Base-by-base conservation (phyloP, 2,329 filamentous ascomycete genomes). In the Fusarium sp. region DNA sequence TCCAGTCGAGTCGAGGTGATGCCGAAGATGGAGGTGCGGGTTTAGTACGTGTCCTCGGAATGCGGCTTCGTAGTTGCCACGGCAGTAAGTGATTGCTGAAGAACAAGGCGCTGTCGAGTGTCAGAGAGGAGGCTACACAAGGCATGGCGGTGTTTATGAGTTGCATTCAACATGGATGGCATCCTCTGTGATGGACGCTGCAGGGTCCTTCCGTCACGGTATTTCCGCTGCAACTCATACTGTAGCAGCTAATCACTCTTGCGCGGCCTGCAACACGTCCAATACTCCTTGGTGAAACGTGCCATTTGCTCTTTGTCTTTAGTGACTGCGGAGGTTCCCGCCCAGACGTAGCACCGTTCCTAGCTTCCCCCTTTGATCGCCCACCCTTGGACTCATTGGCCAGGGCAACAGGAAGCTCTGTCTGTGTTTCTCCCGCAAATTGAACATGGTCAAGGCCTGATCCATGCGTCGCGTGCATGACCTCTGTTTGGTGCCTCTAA, bases 401-500 rank as follows among this genome's bases (percentile, higher is more conserved):
- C 63, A 66, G 59, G 66, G 54, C 35, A 61, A 57, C 61, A 62
- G 32, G 60, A 63, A 52, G 60, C 63, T 52, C 30, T 54, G 39
- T 63, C 43, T 54, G 39, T 60, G 43, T 52, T 30, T 74, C 43
- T 67, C 61, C 69, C 66, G 45, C 39, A 60, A 64, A 66, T 50
- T 30, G 67, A 67, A 67, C 41, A 67, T 61, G 72, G 54, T 63
- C 75, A 45, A 50, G 45, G 20, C 58, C 48, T 77, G 77, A 75
- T 78, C 77, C 72, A 78, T 76, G 77, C 77, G 70, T 70, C 64
- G 56, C 45, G 20, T 74, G 74, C 76, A 78, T 79, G 77, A 76
- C 62, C 67, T 74, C 56, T 75, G 65, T 65, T 72, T 70, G 58
- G 67, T 68, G 54, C 56, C 52, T 69, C 66, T 41, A 34, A 54